Percentiles rank a stretch among this genome's conserved stretches.
These are phyloP conservation scores for Ceratobasidium sp. DNA, from an alignment of 1,284 basidiomycete species.

Conservation along the genomic window DNA sequence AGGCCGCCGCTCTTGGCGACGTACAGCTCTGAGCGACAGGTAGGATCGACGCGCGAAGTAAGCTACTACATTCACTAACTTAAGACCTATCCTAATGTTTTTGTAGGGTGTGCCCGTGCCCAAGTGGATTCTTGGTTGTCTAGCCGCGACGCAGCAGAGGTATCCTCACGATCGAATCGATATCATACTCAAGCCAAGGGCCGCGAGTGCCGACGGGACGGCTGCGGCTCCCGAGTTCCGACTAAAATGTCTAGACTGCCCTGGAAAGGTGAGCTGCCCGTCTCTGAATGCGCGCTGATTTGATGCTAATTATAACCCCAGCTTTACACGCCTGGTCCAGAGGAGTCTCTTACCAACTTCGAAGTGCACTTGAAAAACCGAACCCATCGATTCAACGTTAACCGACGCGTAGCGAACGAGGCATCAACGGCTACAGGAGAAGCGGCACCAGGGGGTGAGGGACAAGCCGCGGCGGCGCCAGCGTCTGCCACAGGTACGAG, in stretches of 20 bases:
- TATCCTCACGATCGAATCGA: slow-evolving; percentile 90
- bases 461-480: neutral
- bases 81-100: neutral
- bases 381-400: slow-evolving; percentile 73
- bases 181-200: slow-evolving; percentile 69
- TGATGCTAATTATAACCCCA: slow-evolving; percentile 54
- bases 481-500: neutral
- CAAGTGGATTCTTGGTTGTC: slow-evolving; percentile 75
- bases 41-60: slow-evolving; percentile 11
- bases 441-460: neutral
- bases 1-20: too few species aligned
- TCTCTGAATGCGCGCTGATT: slow-evolving; percentile 21
- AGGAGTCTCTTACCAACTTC: slow-evolving; percentile 89
- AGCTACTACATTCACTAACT: neutral
- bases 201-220: slow-evolving; percentile 57
- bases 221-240: slow-evolving; percentile 78
- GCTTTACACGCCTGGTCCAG: slow-evolving; percentile 94
- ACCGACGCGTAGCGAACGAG: slow-evolving; percentile 53
- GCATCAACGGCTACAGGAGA: slow-evolving; percentile 4
- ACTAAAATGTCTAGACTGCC: slow-evolving; percentile 94
- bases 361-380: slow-evolving; percentile 91
- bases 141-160: slow-evolving; percentile 73
- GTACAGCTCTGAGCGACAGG: too few species aligned
- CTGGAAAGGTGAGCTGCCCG: slow-evolving; percentile 80
- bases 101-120: slow-evolving; percentile 62